Base-by-base conservation (phyloP, 257 asterid species). In the Solanum dulcamara region DNA sequence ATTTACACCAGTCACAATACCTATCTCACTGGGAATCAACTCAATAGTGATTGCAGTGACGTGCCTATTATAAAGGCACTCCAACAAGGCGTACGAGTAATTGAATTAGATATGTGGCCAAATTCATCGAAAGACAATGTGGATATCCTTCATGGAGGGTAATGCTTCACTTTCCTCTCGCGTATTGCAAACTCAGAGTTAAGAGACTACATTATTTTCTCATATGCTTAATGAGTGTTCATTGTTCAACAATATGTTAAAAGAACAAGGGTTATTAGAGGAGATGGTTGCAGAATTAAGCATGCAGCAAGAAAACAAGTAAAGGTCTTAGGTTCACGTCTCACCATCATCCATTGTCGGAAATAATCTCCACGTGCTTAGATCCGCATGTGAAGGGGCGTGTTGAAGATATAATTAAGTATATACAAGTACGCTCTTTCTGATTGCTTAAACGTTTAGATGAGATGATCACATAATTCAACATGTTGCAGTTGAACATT, bases 101-200 rank as follows among this genome's bases (percentile, higher is more conserved):
- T 95, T 74, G 98, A 95, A 67, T 82, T 95, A 14, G 98, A 94
- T 83, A 92, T 95, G 94, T 95, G 98, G 98, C 97, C 98, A 0
- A 95, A 92, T 84, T 87, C 98, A 38, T 38, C 92, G 26, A 94
- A 94, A 84, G 97, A 94, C 50, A 88, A 94, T 62, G 85, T 95
- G 3, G 87, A 93, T 86, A 89, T 95, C 88, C 89, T 91, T 93
- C 98, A 95, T 80, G 98, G 98, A 84, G 93, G 97, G 98, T 95
- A 91, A 84, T 77, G 83, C 64, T 83, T 66, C 4, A 10, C 22
- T 42, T 60, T 6, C 32, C 83, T 2, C 17, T 77, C 11, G 15
- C 26, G 1, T 83, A 26, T 40, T 60, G 24, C 11, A 83, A 42
- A 26, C 60, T 26, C 8, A 75, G 37, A 75, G 5, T 4, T 15